Evolutionary conservation across 805 yeast genomes (phyloP).

Genomic region (Hanseniaspora guilliermondii): DNA sequence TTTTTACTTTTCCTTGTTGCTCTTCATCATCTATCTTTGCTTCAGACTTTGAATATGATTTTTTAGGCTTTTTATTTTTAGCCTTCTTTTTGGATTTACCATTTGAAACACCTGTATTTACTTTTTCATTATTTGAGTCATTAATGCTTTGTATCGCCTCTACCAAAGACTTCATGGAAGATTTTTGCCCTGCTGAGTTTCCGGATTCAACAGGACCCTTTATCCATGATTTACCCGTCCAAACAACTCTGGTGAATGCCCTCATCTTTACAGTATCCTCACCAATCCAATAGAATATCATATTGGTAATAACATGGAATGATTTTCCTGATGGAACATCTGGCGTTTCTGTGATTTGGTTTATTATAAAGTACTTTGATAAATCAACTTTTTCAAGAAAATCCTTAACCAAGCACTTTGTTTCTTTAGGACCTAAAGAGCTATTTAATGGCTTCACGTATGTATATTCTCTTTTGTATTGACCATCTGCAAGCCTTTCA

Average conservation of each 20-base stretch:
- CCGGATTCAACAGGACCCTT: conserved; percentile 68
- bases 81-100: background rate
- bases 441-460: conserved; percentile 50
- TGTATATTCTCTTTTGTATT: conserved; percentile 36
- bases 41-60: background rate
- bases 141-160: conserved; percentile 26
- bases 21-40: background rate
- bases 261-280: conserved; percentile 36
- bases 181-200: conserved; percentile 61
- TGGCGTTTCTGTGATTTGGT: conserved; percentile 49
- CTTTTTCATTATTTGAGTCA: background rate
- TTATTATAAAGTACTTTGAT: conserved; percentile 32
- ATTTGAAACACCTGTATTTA: background rate
- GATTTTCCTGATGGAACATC: conserved; percentile 67
- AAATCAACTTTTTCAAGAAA: conserved; percentile 39
- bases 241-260: conserved; percentile 47
- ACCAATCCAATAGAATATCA: conserved; percentile 52
- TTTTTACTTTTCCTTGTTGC: background rate
- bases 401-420: conserved; percentile 50
- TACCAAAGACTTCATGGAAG: conserved; percentile 36
- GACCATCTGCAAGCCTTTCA: conserved; percentile 36
- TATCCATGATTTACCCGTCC: conserved; percentile 69
- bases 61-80: background rate
- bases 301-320: conserved; percentile 49
- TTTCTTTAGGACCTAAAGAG: conserved; percentile 62